A percentile compares a stretch with the other conserved stretches of the same genome.
Conservation (phyloP, 2,329 filamentous ascomycete genomes). For the Hypoxylon sp. region DNA sequence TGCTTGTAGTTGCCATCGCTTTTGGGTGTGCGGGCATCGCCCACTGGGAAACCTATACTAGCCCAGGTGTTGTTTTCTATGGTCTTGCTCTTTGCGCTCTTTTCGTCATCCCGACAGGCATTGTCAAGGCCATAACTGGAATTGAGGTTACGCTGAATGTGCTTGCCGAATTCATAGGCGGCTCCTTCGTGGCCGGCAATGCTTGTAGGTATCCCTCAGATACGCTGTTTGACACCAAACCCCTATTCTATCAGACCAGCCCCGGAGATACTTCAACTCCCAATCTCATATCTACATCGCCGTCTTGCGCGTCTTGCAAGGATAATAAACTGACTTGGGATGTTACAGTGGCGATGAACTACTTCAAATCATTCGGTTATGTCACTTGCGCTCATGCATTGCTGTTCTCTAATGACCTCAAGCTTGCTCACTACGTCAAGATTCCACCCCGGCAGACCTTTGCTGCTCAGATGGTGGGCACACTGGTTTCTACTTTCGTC, state of each 20-base stretch:
- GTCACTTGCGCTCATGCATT: conserved; percentile 58
- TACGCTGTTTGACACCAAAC: background rate
- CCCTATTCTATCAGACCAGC: background rate
- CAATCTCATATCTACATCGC: background rate
- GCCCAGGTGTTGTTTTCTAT: conserved; percentile 66
- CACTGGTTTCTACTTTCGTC: conserved; percentile 67
- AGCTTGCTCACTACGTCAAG: conserved; percentile 71
- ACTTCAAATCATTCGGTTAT: conserved; percentile 67
- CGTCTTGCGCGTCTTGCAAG: background rate
- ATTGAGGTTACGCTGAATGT: conserved; percentile 68
- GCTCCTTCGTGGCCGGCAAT: conserved; percentile 66
- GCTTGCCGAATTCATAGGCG: conserved; percentile 68
- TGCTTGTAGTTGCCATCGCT: conserved; percentile 61
- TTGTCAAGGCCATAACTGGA: conserved; percentile 69
- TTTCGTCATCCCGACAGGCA: conserved; percentile 67
- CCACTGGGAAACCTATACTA: conserved; percentile 66
- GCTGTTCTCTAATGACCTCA: conserved; percentile 57
- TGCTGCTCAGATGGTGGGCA: conserved; percentile 71
- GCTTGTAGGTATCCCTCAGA: conserved; percentile 50
- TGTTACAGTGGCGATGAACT: conserved; percentile 64
- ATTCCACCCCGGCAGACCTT: conserved; percentile 74
- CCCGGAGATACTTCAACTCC: conserved; percentile 16
- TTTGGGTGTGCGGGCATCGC: conserved; percentile 64
- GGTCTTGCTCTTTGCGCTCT: conserved; percentile 65
- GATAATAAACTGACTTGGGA: conserved; percentile 10